Evolutionary conservation across 306 rosid species (phyloP).

Genomic region (Lithocarpus polystachyus): DNA sequence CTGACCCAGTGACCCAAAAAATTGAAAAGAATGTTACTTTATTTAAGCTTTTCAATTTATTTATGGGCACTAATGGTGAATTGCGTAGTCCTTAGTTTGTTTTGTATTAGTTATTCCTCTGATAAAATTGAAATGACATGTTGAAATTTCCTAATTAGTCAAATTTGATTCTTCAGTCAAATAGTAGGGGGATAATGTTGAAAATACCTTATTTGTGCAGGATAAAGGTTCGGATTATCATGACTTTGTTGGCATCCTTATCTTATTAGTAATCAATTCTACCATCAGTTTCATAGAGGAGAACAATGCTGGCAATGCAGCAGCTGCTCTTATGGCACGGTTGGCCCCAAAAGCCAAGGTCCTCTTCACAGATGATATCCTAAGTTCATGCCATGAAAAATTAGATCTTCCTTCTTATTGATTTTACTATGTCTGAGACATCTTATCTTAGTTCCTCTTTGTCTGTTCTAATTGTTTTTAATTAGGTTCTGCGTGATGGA

Average conservation of each 20-base stretch:
- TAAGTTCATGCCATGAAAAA: neutral
- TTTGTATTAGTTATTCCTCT: neutral
- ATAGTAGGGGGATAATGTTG: neutral
- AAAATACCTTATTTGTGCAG: slow-evolving; percentile 33
- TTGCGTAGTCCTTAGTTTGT: neutral
- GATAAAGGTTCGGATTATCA: slow-evolving; percentile 39
- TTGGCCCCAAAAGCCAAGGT: slow-evolving; percentile 75
- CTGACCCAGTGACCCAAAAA: too few relatives aligned
- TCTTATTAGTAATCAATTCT: slow-evolving; percentile 61
- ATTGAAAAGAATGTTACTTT: too few relatives aligned
- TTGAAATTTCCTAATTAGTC: neutral
- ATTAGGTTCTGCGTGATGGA: slow-evolving; percentile 61
- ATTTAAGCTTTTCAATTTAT: too few relatives aligned
- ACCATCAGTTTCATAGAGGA: slow-evolving; percentile 80
- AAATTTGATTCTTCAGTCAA: neutral
- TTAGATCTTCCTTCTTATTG: neutral
- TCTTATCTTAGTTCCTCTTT: neutral
- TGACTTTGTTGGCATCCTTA: slow-evolving; percentile 59
- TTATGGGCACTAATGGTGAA: neutral
- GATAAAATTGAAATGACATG: slow-evolving; percentile 1
- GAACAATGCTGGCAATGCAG: slow-evolving; percentile 84
- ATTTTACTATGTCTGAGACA: neutral
- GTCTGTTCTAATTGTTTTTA: neutral
- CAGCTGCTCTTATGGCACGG: slow-evolving; percentile 65
- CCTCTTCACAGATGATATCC: slow-evolving; percentile 5